Evolutionary conservation across 805 yeast genomes (phyloP), one percentile per base, ranked within the genome.

Genomic region (Saturnispora sekii): DNA sequence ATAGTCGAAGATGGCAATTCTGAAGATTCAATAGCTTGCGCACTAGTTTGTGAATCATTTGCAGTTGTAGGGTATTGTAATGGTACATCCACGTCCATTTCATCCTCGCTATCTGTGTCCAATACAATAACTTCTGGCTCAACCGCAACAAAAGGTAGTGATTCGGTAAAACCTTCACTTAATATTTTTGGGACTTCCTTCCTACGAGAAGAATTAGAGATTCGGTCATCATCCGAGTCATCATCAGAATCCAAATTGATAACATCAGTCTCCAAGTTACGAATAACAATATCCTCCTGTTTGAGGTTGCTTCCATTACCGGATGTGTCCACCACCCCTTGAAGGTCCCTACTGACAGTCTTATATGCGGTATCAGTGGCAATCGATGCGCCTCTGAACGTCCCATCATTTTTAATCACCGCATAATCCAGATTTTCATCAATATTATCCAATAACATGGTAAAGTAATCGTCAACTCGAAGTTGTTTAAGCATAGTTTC

Each of bases 391-490:
- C 66, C 70, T 2, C 57, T 62, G 96, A 97, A 90, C 0, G 73
- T 53, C 0, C 97, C 97, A 55, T 85, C 84, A 1, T 75, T 66
- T 11, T 75, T 70, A 14, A 93, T 67, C 43, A 75, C 79, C 12
- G 90, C 82, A 17, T 73, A 72, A 34, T 84, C 90, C 2, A 73
- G 76, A 10, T 76, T 77, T 2, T 68, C 74, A 2, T 62, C 58
- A 0, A 88, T 77, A 2, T 59, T 55, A 1, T 68, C 57, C 16
- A 90, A 56, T 40, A 90, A 77, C 11, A 81, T 83, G 35, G 60
- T 56, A 40, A 85, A 74, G 57, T 77, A 90, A 49, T 85, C 95
- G 51, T 85, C 87, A 0, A 88, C 66, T 0, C 82, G 79, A 43
- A 93, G 59, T 49, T 80, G 81, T 12, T 72, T 72, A 12, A 79